Conservation (phyloP, 768 basidiomycete genomes). For the Trametes villosa region DNA sequence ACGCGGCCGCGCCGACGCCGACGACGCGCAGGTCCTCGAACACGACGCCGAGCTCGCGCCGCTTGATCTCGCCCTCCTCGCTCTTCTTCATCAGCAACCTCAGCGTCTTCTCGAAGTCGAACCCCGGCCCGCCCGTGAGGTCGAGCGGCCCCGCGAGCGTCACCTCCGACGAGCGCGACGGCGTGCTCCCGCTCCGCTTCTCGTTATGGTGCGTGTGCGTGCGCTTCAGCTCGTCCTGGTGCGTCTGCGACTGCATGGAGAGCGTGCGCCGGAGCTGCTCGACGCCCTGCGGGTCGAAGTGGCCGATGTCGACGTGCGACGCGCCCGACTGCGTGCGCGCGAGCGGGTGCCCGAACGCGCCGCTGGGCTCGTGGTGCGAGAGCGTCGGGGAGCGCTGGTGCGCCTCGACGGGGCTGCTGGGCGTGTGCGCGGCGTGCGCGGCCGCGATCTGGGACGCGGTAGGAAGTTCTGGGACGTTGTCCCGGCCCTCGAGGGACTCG, state of each 20-base stretch:
- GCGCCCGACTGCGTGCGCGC: not conserved
- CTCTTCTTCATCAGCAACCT: conserved; percentile 30
- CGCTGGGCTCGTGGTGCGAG: not conserved
- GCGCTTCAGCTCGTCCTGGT: conserved; percentile 18
- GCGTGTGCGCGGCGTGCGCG: conserved; percentile 16
- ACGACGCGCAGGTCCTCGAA: conserved; percentile 64
- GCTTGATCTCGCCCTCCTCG: conserved; percentile 50
- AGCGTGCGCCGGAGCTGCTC: conserved; percentile 43
- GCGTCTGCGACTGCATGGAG: conserved; percentile 28
- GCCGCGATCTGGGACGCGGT: conserved; percentile 17
- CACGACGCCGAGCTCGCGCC: conserved; percentile 61
- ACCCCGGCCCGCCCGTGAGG: conserved; percentile 27
- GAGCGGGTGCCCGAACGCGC: not conserved
- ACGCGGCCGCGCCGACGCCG: conserved; percentile 59
- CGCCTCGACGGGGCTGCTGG: not conserved
- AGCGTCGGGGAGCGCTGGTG: not conserved
- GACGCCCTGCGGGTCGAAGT: conserved; percentile 60
- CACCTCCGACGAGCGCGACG: conserved; percentile 24
- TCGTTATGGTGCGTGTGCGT: conserved; percentile 7
- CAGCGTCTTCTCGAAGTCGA: conserved; percentile 37
- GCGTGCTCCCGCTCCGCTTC: not conserved
- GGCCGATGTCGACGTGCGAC: conserved; percentile 44
- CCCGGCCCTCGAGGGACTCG: conserved; percentile 17
- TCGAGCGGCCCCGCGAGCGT: conserved; percentile 23
- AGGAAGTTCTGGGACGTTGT: conserved; percentile 24